Base-by-base conservation (phyloP, 2,329 filamentous ascomycete genomes). In the Cryphonectria parasitica region DNA sequence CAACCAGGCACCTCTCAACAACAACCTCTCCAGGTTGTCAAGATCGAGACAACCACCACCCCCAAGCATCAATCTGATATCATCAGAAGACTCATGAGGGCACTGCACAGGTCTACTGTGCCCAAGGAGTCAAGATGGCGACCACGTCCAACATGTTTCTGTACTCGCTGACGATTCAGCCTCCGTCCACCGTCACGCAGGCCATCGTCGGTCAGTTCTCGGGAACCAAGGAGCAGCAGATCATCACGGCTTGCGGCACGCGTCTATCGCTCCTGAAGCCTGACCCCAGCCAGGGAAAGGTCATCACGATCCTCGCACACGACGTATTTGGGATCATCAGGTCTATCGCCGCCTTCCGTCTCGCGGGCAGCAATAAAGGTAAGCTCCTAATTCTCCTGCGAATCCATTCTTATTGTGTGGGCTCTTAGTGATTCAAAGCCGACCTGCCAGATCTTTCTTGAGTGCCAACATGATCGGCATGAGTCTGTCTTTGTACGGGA, bases 71-170 rank as follows among this genome's bases (percentile, higher is more conserved):
- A 61, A 60, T 22, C 41, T 41, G 22, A 68, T 62, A 34, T 58
- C 58, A 56, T 64, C 43, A 68, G 49, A 69, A 68, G 58, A 69
- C 71, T 66, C 66, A 72, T 72, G 71, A 69, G 64, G 71, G 72
- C 75, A 82, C 83, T 82, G 83, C 82, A 83, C 84, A 84, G 84
- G 83, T 82, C 83, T 78, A 79, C 83, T 84, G 83, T 83, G 83
- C 82, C 79, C 78, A 78, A 68, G 66, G 74, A 74, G 82, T 78
- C 79, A 87, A 79, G 80, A 98, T 98, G 96, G 95, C 96, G 85
- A 97, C 95, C 80, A 98, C 95, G 73, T 98, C 95, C 75, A 95
- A 95, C 81, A 97, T 98, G 94, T 98, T 98, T 82, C 91, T 99
- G 84, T 99, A 99, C 85, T 96, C 94, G 78, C 87, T 99, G 84